Conservation (phyloP, 495 filamentous ascomycete genomes). For the Hypoxylon fuscum region DNA sequence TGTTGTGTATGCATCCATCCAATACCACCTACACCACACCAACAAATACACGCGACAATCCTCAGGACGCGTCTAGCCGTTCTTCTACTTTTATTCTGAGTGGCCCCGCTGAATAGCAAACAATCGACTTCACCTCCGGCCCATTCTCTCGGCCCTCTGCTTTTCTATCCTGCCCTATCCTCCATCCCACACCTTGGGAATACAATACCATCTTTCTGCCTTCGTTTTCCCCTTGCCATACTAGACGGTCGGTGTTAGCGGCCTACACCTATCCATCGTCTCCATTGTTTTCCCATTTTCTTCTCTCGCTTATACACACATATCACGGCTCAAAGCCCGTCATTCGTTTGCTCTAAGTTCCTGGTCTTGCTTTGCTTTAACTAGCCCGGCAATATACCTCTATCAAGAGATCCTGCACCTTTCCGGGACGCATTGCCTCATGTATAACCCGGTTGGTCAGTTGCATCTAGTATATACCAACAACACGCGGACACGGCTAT, state of each 20-base stretch:
- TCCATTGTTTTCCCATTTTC: constrained; percentile 18
- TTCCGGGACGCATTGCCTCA: constrained; percentile 30
- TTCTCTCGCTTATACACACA: constrained; percentile 30
- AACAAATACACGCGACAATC: constrained; percentile 25
- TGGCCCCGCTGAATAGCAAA: constrained; percentile 39
- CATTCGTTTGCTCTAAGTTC: constrained; percentile 28
- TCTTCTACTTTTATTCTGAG: constrained; percentile 37
- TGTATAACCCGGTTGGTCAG: constrained; percentile 35
- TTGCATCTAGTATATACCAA: constrained; percentile 39
- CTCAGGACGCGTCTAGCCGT: constrained; percentile 37
- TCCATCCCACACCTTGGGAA: constrained; percentile 27
- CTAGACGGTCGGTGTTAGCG: constrained; percentile 24
- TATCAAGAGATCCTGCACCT: constrained; percentile 24
- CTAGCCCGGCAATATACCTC: constrained; percentile 34
- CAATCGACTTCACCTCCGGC: constrained; percentile 23
- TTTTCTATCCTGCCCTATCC: constrained; percentile 31
- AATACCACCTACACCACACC: constrained; percentile 30
- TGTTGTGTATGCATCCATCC: constrained; percentile 27
- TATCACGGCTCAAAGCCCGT: constrained; percentile 30
- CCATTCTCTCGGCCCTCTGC: constrained; percentile 30
- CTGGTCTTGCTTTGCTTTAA: constrained; percentile 37
- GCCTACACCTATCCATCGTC: constrained; percentile 9
- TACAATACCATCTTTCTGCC: constrained; percentile 20
- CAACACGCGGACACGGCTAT: constrained; percentile 24
- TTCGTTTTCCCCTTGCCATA: constrained; percentile 4